These are phyloP conservation scores for Dendrobium chrysotoxum DNA, from an alignment of 106 monocot genomes.

Conservation along the genomic window DNA sequence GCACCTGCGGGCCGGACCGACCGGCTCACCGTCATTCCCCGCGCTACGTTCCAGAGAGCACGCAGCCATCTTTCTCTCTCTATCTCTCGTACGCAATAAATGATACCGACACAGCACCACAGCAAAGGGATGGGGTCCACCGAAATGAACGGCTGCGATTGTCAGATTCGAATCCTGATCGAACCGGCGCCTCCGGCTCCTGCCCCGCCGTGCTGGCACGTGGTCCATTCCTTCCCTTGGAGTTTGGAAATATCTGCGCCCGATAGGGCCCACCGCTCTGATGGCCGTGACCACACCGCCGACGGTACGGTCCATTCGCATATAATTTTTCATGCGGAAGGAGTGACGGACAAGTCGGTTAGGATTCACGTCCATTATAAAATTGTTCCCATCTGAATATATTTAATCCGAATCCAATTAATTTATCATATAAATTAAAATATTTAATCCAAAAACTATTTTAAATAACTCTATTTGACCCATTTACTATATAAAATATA, in stretches of 20 bases:
- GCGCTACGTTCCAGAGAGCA: too few species aligned
- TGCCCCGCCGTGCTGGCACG: constrained; percentile 1
- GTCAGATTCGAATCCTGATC: neutral
- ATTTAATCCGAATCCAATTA: too few species aligned
- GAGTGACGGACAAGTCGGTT: neutral
- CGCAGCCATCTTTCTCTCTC: too few species aligned
- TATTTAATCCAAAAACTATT: too few species aligned
- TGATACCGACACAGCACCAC: neutral
- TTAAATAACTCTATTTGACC: too few species aligned
- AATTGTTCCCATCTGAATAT: too few species aligned
- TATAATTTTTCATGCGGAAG: neutral
- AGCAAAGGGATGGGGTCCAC: neutral
- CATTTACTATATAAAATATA: too few species aligned
- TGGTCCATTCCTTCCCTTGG: neutral
- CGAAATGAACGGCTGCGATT: neutral
- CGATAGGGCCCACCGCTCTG: neutral
- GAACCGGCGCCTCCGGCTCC: neutral
- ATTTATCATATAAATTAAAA: too few species aligned
- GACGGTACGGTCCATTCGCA: neutral
- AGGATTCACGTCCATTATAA: neutral
- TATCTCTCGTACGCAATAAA: too few species aligned
- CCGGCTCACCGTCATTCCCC: too few species aligned
- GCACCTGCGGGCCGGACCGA: too few species aligned
- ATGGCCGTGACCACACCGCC: neutral
- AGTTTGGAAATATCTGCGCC: constrained; percentile 1